Evolutionary conservation across 192 early-diverging fungal species (phyloP), one percentile per base, ranked within the genome.

Genomic region (Chytriomyces hyalinus): DNA sequence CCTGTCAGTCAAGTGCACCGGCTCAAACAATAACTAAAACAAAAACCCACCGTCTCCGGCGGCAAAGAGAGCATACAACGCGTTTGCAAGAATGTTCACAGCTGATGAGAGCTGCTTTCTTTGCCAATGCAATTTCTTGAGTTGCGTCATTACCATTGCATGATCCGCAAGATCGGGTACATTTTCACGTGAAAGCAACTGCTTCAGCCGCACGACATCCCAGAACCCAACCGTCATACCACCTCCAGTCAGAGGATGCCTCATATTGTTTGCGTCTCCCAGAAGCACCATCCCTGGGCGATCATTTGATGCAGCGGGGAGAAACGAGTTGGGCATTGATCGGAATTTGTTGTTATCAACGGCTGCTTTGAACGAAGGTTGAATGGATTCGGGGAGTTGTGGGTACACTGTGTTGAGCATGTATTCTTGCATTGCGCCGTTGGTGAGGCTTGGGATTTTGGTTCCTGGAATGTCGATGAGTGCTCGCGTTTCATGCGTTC

Each of bases 191-290:
- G 75, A 67, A 59, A 94, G 81, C n/a, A 92, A 77, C 4, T 93
- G 85, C 8, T 85, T 67, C 43, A 97, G 62, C 44, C 90, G 86
- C 1, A 95, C 92, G 5, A 94, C 92, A 81, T 99, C 97, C 87
- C 93, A 95, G 50, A 98, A 87, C 1, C 91, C 97, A 0, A 99
- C 92, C 0, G 97, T 97, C 97, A 99, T 99, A 26, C 97, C 97
- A 83, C 90, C 95, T 59, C 97, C 97, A 0, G 95, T 98, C 66
- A 99, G 84, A 17, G 95, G 95, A 73, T 98, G 96, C 46, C 96
- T 89, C 87, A 98, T 96, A 78, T 99, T 99, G 82, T 94, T 91
- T 3, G 97, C 94, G 85, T 99, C 97, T 61, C 97, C 97, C 22
- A 98, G 80, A 13, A 96, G 79, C 53, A 98, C 86, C 6, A 96